A percentile compares a stretch with the other conserved stretches of the same genome.
These are phyloP conservation scores for Suhomyces anneliseae DNA, from an alignment of 1,139 yeast genomes.

Conservation along the genomic window DNA sequence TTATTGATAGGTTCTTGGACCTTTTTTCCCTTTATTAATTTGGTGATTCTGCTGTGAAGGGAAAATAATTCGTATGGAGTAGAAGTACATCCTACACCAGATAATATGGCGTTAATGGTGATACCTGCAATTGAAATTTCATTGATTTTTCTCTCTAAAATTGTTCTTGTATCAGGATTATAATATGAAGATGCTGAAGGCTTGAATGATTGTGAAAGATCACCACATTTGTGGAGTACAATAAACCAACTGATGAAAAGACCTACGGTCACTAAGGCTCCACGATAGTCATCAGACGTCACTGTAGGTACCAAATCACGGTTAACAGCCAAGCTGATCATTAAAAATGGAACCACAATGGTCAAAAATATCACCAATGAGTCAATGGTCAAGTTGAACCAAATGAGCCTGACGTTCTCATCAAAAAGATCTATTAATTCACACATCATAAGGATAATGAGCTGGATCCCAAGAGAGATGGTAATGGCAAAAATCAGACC, in stretches of 20 bases:
- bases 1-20: background rate
- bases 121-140: slow-evolving; percentile 72
- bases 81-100: slow-evolving; percentile 77
- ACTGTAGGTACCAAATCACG: slow-evolving; percentile 27
- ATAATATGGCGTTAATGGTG: slow-evolving; percentile 65
- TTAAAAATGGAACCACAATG: slow-evolving; percentile 34
- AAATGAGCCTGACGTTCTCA: slow-evolving; percentile 22
- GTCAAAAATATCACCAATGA: slow-evolving; percentile 33
- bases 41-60: slow-evolving; percentile 10
- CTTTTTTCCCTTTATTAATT: slow-evolving; percentile 1
- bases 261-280: slow-evolving; percentile 13
- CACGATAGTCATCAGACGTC: slow-evolving; percentile 7
- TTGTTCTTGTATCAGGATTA: slow-evolving; percentile 22
- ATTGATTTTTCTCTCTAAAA: slow-evolving; percentile 48
- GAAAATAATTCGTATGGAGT: slow-evolving; percentile 44
- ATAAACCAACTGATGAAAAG: slow-evolving; percentile 31
- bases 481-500: slow-evolving; percentile 32
- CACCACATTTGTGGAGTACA: slow-evolving; percentile 38
- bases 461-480: slow-evolving; percentile 32
- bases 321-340: slow-evolving; percentile 31
- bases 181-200: slow-evolving; percentile 15
- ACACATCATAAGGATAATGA: slow-evolving; percentile 39
- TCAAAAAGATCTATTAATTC: slow-evolving; percentile 32
- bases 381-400: slow-evolving; percentile 36
- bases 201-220: slow-evolving; percentile 31